phyloP scores from a whole-genome alignment of 495 filamentous ascomycete genomes.

The Aspergillus egyptiacus region DNA sequence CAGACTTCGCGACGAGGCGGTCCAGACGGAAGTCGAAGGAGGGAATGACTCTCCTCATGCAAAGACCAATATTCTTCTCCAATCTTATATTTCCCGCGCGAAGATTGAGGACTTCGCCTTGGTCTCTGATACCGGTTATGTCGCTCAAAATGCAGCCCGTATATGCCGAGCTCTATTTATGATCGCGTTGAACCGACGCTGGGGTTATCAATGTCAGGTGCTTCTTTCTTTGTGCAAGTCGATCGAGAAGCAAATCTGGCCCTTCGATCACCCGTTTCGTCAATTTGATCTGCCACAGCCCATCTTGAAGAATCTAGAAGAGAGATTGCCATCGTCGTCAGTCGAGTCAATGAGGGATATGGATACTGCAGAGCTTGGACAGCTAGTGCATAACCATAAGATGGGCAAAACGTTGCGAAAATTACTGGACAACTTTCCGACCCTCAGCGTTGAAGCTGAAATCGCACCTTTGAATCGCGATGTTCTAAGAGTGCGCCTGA shows the following conservation, averaged over 20 bases:
- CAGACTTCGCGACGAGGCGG: conserved; percentile 55
- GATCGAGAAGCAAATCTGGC: conserved; percentile 92
- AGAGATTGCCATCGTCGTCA: conserved; percentile 60
- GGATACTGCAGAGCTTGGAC: conserved; percentile 84
- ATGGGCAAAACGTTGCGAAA: conserved; percentile 79
- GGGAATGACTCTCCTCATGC: conserved; percentile 72
- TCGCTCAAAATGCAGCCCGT: conserved; percentile 89
- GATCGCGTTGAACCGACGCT: conserved; percentile 89
- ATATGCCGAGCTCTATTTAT: conserved; percentile 95
- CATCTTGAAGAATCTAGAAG: conserved; percentile 75
- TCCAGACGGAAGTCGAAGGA: conserved; percentile 66
- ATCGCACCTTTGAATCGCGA: conserved; percentile 95
- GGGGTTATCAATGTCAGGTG: conserved; percentile 91
- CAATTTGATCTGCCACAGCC: conserved; percentile 89
- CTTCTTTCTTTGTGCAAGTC: conserved; percentile 87
- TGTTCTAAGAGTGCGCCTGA: conserved; percentile 81
- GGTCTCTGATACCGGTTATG: conserved; percentile 85
- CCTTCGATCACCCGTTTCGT: conserved; percentile 87
- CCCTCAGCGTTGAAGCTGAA: conserved; percentile 80
- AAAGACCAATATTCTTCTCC: conserved; percentile 93
- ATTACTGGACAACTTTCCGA: conserved; percentile 86
- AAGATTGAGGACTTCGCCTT: conserved; percentile 89
- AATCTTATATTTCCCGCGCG: conserved; percentile 87
- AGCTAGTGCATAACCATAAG: conserved; percentile 80
- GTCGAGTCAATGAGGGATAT: conserved; percentile 86